Evolutionary conservation across 2,329 filamentous ascomycete species (phyloP).

Genomic region (Penicillium sp.): DNA sequence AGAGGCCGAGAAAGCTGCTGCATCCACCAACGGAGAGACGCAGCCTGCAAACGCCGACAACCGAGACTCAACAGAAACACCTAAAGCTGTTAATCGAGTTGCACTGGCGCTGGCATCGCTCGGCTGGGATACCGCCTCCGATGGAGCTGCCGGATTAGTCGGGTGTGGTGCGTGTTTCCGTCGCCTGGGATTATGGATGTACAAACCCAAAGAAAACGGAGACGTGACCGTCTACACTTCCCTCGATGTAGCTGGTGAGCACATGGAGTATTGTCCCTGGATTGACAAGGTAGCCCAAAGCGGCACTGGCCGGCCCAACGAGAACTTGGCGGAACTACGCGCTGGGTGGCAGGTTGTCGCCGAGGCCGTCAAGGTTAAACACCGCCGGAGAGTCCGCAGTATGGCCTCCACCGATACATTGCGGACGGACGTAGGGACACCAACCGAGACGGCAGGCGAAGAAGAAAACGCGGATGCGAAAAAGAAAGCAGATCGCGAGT

Average conservation of each 20-base stretch:
- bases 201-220: slow-evolving; percentile 61
- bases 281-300: slow-evolving; percentile 57
- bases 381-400: slow-evolving; percentile 27
- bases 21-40: neutral
- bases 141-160: slow-evolving; percentile 52
- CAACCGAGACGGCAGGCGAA: slow-evolving; percentile 21
- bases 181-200: slow-evolving; percentile 87
- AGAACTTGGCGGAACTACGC: slow-evolving; percentile 29
- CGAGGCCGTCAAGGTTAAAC: slow-evolving; percentile 37
- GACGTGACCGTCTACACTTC: slow-evolving; percentile 35
- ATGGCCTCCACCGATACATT: slow-evolving; percentile 19
- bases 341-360: slow-evolving; percentile 41
- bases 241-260: slow-evolving; percentile 61
- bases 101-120: slow-evolving; percentile 62
- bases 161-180: slow-evolving; percentile 80
- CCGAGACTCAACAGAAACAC: slow-evolving; percentile 1
- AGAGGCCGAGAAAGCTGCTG: neutral
- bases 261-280: slow-evolving; percentile 80
- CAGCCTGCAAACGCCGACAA: neutral
- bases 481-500: slow-evolving; percentile 59
- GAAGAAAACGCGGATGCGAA: slow-evolving; percentile 37
- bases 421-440: slow-evolving; percentile 24
- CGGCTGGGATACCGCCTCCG: slow-evolving; percentile 59
- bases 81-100: slow-evolving; percentile 45
- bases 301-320: slow-evolving; percentile 27